Base-by-base conservation (phyloP, 139 green algal genomes). In the Chlamydomonas incerta region DNA sequence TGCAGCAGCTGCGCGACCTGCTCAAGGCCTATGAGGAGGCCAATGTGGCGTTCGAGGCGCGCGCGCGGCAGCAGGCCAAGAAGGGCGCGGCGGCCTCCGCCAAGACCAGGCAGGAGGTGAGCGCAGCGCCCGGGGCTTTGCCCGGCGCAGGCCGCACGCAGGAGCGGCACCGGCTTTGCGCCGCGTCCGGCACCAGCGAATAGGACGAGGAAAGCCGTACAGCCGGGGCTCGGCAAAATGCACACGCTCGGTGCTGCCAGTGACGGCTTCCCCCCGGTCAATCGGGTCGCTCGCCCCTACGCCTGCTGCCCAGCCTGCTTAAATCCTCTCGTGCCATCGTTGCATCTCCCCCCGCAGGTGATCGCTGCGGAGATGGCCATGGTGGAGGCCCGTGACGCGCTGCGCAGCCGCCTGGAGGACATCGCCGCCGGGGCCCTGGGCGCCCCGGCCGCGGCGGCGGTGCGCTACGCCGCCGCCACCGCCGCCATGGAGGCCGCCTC, bases 1-100 rank as follows among this genome's bases (percentile, higher is more conserved):
- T 82, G 57, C 74, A 82, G 74, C n/a, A 28, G 17, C 74, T 82
- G 57, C 57, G 74, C 29, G 58, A 71, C 47, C 23, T 60, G 58
- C 58, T 82, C 34, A 5, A 26, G 20, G 58, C 24, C 10, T 66
- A n/a, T 24, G 28, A 72, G 28, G 13, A 35, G 3, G 35, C 74
- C 29, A 34, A 6, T 3, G 5, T 82, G 58, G 58, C 46, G 58
- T 57, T 82, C 6, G 74, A 82, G 74, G 74, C 15, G 20, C 4
- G 24, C 9, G 10, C 35, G 34, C 34, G 15, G 24, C 23, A 18
- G 34, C 28, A 60, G 34, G 74, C 58, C 18, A 24, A 20, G 24
- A 6, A 18, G 34, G 11, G 60, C 24, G 74, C 58, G 8, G 15
- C 26, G 58, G 58, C 74, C 21, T 20, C 58, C 15, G 17, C 34